Evolutionary conservation across 1,284 basidiomycete genomes (phyloP), one percentile per base, ranked within the genome.

Genomic region (Apiotrichum brassicae): DNA sequence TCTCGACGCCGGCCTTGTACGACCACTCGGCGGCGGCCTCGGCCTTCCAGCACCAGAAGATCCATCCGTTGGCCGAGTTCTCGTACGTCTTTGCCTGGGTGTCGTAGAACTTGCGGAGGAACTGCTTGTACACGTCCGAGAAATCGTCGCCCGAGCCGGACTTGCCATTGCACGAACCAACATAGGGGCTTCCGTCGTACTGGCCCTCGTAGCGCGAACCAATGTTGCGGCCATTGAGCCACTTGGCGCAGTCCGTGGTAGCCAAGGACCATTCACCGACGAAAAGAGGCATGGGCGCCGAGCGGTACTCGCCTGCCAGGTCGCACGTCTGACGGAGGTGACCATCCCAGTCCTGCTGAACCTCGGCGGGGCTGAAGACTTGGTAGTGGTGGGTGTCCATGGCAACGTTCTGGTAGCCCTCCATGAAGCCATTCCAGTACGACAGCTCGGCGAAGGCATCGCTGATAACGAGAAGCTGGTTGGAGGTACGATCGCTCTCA

Each of bases 301-400:
- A 63, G 0, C 77, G 64, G 35, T 89, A 78, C 1, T 72, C 59
- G 12, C 68, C 67, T 9, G 71, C 76, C 43, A 76, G 71, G 46
- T 55, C 58, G 65, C 88, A 92, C 6, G 84, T 70, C 48, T 72
- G 58, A 55, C 60, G 28, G 44, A 92, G 83, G 62, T 91, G 87
- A 54, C 84, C 67, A 47, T 79, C 75, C 54, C 78, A 76, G 26
- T 80, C 74, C 34, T 81, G 77, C 24, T 73, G 64, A 11, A 85
- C 74, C 63, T 83, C 80, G 11, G 65, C 65, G 59, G 80, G 74
- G 59, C 80, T 82, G 72, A 89, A 88, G 46, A 87, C 81, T 65
- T 87, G 86, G 65, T 90, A 88, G 71, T 84, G 78, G 71, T 90
- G 86, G 78, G 53, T 87, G 71, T 95, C 92, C 72, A 95, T 79